phyloP scores from a whole-genome alignment of 2,329 filamentous ascomycete genomes.

The Teratosphaeria nubilosa region DNA sequence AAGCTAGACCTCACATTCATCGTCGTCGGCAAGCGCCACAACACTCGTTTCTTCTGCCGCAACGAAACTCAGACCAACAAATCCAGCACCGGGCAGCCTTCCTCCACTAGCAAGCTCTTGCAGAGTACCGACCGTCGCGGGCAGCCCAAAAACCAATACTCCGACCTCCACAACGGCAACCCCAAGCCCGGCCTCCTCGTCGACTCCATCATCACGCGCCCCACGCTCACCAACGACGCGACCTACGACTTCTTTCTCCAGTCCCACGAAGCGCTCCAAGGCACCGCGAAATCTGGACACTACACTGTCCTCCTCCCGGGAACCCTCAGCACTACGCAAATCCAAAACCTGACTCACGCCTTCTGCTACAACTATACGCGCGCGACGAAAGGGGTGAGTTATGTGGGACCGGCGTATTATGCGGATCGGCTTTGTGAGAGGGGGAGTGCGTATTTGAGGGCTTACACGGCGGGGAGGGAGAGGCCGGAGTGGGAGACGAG shows the following conservation, averaged over 20 bases:
- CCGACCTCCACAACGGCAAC: constrained; percentile 17
- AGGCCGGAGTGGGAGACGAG: neutral
- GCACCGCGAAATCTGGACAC: constrained; percentile 7
- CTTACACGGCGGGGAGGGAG: neutral
- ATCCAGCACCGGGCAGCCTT: neutral
- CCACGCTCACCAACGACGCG: constrained; percentile 3
- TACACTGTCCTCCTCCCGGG: constrained; percentile 20
- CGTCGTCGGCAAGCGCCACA: constrained; percentile 27
- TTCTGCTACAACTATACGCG: constrained; percentile 28
- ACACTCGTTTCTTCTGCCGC: constrained; percentile 27
- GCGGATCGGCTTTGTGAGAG: constrained; percentile 32
- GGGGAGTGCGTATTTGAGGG: constrained; percentile 19
- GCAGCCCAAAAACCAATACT: constrained; percentile 4
- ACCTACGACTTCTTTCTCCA: constrained; percentile 14
- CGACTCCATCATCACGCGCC: constrained; percentile 3
- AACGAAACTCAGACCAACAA: neutral
- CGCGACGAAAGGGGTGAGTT: constrained; percentile 24
- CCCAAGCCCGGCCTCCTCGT: constrained; percentile 8
- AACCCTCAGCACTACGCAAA: neutral
- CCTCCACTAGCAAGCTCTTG: neutral
- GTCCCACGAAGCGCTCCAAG: constrained; percentile 9
- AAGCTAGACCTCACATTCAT: constrained; percentile 20
- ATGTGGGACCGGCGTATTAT: constrained; percentile 29
- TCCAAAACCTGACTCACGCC: constrained; percentile 16
- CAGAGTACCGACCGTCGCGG: neutral